Evolutionary conservation across 2,329 filamentous ascomycete genomes (phyloP).

Genomic region (Sporothrix euskadiensis): DNA sequence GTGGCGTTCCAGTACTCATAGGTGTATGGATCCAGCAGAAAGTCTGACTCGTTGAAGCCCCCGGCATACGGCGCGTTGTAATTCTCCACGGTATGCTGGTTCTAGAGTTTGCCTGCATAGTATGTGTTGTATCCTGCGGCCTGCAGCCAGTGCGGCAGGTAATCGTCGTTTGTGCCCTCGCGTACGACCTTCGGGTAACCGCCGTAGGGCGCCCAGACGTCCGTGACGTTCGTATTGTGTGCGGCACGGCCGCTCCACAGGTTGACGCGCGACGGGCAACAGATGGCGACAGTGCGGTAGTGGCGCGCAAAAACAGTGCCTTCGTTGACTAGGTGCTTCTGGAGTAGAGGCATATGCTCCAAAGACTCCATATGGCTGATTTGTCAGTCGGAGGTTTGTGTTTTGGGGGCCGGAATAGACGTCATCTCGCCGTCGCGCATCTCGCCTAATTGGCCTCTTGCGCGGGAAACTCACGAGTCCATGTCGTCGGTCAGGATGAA

Average conservation of each 20-base stretch:
- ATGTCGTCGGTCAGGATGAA: slow-evolving; percentile 5
- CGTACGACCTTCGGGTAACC: slow-evolving; percentile 67
- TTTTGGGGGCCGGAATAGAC: neutral
- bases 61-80: slow-evolving; percentile 58
- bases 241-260: slow-evolving; percentile 67
- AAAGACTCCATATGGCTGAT: slow-evolving; percentile 4
- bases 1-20: slow-evolving; percentile 64
- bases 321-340: neutral
- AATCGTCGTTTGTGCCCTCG: slow-evolving; percentile 65
- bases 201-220: slow-evolving; percentile 56
- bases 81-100: slow-evolving; percentile 60
- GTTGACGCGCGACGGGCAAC: slow-evolving; percentile 66
- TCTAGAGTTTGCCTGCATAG: slow-evolving; percentile 65
- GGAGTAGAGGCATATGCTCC: slow-evolving; percentile 1
- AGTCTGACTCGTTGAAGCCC: slow-evolving; percentile 60
- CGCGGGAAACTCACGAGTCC: slow-evolving; percentile 5
- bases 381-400: neutral
- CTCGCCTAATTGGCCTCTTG: neutral
- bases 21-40: slow-evolving; percentile 61
- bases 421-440: neutral
- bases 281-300: slow-evolving; percentile 48
- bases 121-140: slow-evolving; percentile 68
- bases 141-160: slow-evolving; percentile 69
- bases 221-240: slow-evolving; percentile 66
- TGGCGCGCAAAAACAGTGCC: neutral